Percentiles rank a stretch among this genome's conserved stretches.
Conservation (phyloP, 768 basidiomycete species). For the Tulasnella sp. region DNA sequence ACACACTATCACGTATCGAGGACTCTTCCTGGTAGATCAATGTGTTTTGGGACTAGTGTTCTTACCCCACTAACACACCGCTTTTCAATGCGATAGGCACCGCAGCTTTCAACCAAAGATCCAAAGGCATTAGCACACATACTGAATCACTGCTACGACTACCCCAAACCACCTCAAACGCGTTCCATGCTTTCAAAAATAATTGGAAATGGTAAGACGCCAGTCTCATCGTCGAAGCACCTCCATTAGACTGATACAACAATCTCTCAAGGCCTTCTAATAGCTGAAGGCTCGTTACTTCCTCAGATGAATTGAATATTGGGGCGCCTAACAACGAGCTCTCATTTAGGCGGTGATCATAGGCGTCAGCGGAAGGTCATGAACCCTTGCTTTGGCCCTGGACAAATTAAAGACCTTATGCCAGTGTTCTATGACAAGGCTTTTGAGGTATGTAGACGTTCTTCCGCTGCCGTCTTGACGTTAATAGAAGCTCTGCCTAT, state of each 20-base stretch:
- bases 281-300: slow-evolving; percentile 5
- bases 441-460: slow-evolving; percentile 33
- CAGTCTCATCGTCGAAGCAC: slow-evolving; percentile 44
- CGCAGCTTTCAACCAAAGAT: slow-evolving; percentile 2
- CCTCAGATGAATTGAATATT: not conserved
- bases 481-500: no score
- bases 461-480: no score
- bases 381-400: slow-evolving; percentile 58
- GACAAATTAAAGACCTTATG: slow-evolving; percentile 51
- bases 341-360: not conserved
- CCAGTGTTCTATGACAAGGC: slow-evolving; percentile 52
- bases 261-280: not conserved
- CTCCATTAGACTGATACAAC: not conserved
- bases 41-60: no score
- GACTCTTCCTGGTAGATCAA: slow-evolving; percentile 29
- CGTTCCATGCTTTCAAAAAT: not conserved
- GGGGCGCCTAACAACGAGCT: not conserved
- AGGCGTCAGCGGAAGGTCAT: slow-evolving; percentile 11
- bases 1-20: slow-evolving; percentile 38
- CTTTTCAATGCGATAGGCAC: not conserved
- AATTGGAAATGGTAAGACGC: slow-evolving; percentile 9
- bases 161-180: slow-evolving; percentile 5
- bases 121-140: slow-evolving; percentile 11
- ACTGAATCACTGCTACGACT: slow-evolving; percentile 7
- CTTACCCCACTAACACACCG: not conserved